These are phyloP conservation scores for Plasmodium sp. DNA, from an alignment of 169 alveolate species.

Conservation along the genomic window DNA sequence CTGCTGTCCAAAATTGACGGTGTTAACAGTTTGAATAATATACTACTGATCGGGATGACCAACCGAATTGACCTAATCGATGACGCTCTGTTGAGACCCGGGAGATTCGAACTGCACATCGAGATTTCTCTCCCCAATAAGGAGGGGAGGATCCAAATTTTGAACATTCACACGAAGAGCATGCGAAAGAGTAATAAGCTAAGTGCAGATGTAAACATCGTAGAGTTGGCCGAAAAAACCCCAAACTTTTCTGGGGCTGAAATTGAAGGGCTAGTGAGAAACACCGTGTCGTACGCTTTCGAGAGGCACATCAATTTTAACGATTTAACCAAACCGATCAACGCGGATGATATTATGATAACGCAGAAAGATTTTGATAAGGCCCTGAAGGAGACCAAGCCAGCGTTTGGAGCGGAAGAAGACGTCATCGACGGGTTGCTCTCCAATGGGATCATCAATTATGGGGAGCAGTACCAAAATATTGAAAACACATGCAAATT, in stretches of 20 bases:
- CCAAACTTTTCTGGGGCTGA: slow-evolving; percentile 99
- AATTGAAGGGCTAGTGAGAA: slow-evolving; percentile 95
- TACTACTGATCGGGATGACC: slow-evolving; percentile 99
- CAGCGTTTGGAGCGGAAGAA: slow-evolving; percentile 96
- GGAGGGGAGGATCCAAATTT: slow-evolving; percentile 96
- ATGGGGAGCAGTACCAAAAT: slow-evolving; percentile 91
- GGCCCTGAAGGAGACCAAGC: slow-evolving; percentile 97
- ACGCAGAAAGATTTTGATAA: slow-evolving; percentile 92
- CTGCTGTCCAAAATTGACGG: slow-evolving; percentile 99
- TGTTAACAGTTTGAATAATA: slow-evolving; percentile 97
- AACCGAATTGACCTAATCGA: slow-evolving; percentile 98
- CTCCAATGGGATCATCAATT: slow-evolving; percentile 93
- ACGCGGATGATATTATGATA: slow-evolving; percentile 86
- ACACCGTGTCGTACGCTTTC: slow-evolving; percentile 96
- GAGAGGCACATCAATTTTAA: slow-evolving; percentile 90
- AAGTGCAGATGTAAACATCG: slow-evolving; percentile 93
- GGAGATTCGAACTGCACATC: slow-evolving; percentile 98
- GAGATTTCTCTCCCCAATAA: slow-evolving; percentile 99
- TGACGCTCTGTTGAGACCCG: slow-evolving; percentile 99
- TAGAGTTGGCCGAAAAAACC: slow-evolving; percentile 93
- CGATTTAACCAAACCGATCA: slow-evolving; percentile 86
- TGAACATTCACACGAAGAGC: slow-evolving; percentile 97
- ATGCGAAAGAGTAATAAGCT: slow-evolving; percentile 85
- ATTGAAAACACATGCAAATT: slow-evolving; percentile 85
- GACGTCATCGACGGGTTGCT: slow-evolving; percentile 80